phyloP scores from a whole-genome alignment of 2,329 filamentous ascomycete genomes.

The Hypoxylon sp. region DNA sequence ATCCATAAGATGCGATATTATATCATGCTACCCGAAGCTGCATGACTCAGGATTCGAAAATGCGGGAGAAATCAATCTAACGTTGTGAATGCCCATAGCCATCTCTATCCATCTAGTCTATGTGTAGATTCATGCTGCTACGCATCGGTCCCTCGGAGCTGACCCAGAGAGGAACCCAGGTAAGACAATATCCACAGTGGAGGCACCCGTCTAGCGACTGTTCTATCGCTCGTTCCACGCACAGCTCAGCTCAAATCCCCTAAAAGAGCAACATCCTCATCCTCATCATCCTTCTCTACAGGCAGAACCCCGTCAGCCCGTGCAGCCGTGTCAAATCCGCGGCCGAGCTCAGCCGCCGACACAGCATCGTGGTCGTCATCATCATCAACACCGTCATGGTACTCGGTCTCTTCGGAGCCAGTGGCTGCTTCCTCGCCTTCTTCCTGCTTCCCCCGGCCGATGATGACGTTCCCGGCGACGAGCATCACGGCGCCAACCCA shows the following conservation, averaged over 20 bases:
- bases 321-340: not conserved
- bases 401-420: not conserved
- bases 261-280: constrained; percentile 47
- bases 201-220: not conserved
- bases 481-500: constrained; percentile 79
- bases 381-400: constrained; percentile 3
- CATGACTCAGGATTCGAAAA: not conserved
- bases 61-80: not conserved
- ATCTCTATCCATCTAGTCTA: not conserved
- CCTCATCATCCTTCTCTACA: constrained; percentile 37
- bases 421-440: not conserved
- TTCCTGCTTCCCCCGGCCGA: constrained; percentile 70
- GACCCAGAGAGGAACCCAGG: not conserved
- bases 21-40: not conserved
- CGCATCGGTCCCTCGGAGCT: constrained; percentile 13
- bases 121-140: not conserved
- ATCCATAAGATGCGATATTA: too few species aligned
- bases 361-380: constrained; percentile 9
- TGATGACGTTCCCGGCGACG: constrained; percentile 82
- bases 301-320: constrained; percentile 24
- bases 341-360: constrained; percentile 30
- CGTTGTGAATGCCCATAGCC: not conserved
- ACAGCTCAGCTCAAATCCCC: constrained; percentile 40
- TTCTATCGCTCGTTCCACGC: not conserved
- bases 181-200: not conserved